Evolutionary conservation across 352 stramenopile genomes (phyloP).

Genomic region (Phytophthora lateralis): DNA sequence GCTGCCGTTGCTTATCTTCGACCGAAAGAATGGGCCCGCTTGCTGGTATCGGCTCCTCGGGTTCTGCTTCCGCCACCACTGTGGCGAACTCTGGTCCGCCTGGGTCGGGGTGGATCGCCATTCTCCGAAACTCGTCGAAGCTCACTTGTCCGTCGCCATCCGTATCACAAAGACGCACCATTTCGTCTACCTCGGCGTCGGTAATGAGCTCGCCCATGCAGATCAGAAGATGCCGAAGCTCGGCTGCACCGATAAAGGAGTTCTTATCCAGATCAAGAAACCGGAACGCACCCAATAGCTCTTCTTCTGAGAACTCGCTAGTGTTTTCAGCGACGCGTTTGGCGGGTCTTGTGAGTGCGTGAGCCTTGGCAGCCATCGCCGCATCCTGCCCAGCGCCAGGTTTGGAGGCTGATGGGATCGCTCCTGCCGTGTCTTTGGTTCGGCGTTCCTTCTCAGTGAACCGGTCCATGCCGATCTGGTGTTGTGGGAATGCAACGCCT

Average conservation of each 20-base stretch:
- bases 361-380: constrained; percentile 25
- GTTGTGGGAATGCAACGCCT: constrained; percentile 90
- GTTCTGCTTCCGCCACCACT: constrained; percentile 34
- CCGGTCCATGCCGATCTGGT: constrained; percentile 82
- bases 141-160: constrained; percentile 94
- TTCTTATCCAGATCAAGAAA: constrained; percentile 96
- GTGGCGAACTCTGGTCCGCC: constrained; percentile 76
- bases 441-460: constrained; percentile 76
- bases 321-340: constrained; percentile 42
- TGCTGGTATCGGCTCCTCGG: constrained; percentile 15
- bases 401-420: constrained; percentile 13
- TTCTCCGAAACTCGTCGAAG: constrained; percentile 90
- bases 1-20: constrained; percentile 57
- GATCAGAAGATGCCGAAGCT: constrained; percentile 93
- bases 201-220: constrained; percentile 97
- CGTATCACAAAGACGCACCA: constrained; percentile 92
- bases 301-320: constrained; percentile 91
- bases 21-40: constrained; percentile 27
- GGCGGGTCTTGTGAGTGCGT: constrained; percentile 24
- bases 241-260: constrained; percentile 91
- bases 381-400: constrained; percentile 28
- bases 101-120: constrained; percentile 92
- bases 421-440: constrained; percentile 62
- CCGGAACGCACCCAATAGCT: constrained; percentile 91
- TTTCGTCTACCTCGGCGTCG: constrained; percentile 94